Evolutionary conservation across 306 rosid species (phyloP).

Genomic region (Vigna radiata): DNA sequence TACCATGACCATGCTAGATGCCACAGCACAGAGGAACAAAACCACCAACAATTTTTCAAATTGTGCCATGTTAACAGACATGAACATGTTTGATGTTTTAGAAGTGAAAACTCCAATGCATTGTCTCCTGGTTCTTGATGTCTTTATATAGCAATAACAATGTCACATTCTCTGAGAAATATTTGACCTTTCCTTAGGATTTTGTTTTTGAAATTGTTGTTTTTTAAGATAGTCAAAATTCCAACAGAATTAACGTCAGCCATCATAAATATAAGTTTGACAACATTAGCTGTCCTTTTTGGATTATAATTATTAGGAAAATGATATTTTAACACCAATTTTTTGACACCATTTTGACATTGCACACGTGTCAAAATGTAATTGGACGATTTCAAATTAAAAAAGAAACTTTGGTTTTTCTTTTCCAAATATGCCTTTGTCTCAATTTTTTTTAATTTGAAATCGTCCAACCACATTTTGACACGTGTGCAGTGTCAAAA

Average conservation of each 20-base stretch:
- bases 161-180: conserved; percentile 26
- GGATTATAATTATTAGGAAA: background rate
- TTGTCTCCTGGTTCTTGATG: conserved; percentile 31
- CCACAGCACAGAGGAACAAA: conserved; percentile 47
- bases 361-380: too few relatives aligned
- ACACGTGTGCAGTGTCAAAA: too few relatives aligned
- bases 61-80: conserved; percentile 49
- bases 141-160: conserved; percentile 51
- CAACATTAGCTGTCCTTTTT: background rate
- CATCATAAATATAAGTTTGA: conserved; percentile 27
- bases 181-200: conserved; percentile 43
- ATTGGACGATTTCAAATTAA: too few relatives aligned
- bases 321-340: too few relatives aligned
- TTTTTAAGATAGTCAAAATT: conserved; percentile 32
- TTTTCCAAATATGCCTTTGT: too few relatives aligned
- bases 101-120: conserved; percentile 43
- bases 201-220: conserved; percentile 34
- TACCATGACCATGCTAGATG: conserved; percentile 42
- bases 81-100: conserved; percentile 23
- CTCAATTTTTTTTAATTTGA: too few relatives aligned
- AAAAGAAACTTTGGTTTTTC: too few relatives aligned
- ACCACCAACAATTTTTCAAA: conserved; percentile 45
- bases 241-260: conserved; percentile 13
- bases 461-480: too few relatives aligned
- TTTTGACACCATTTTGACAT: too few relatives aligned